These are phyloP conservation scores for Apiospora marii DNA, from an alignment of 2,329 filamentous ascomycete genomes.

Conservation along the genomic window DNA sequence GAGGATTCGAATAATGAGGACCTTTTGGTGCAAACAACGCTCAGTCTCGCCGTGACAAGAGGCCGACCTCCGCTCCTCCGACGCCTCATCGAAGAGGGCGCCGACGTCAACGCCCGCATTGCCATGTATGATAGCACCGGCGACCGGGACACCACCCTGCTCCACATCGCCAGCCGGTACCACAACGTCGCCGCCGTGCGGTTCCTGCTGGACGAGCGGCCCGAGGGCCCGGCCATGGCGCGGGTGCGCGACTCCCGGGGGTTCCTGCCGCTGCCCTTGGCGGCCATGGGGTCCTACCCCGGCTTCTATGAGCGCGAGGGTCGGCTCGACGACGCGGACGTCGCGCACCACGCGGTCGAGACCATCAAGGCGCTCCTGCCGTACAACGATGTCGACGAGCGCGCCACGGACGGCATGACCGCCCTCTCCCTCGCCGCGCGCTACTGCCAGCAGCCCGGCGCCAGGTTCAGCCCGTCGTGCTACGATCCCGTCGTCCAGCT, in stretches of 20 bases:
- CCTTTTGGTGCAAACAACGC: background rate
- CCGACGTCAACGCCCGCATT: background rate
- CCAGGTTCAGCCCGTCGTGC: background rate
- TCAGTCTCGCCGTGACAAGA: background rate
- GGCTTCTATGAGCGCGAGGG: rapidly evolving
- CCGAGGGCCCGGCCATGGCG: conserved; percentile 3
- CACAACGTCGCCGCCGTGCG: background rate
- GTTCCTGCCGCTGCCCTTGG: background rate
- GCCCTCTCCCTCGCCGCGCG: background rate
- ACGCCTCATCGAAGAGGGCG: background rate
- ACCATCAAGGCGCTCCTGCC: background rate
- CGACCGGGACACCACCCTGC: background rate
- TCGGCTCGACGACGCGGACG: background rate
- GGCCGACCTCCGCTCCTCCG: background rate
- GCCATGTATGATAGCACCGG: background rate
- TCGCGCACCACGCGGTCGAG: background rate
- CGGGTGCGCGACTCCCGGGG: background rate
- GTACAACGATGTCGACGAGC: background rate
- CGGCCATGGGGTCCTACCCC: background rate
- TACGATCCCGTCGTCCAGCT: background rate
- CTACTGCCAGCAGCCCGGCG: background rate
- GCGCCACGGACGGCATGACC: background rate
- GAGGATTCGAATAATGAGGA: background rate
- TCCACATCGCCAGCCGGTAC: background rate
- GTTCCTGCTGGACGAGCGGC: background rate